phyloP scores from a whole-genome alignment of 139 green algal genomes.

The Chlamydomonas urium region DNA sequence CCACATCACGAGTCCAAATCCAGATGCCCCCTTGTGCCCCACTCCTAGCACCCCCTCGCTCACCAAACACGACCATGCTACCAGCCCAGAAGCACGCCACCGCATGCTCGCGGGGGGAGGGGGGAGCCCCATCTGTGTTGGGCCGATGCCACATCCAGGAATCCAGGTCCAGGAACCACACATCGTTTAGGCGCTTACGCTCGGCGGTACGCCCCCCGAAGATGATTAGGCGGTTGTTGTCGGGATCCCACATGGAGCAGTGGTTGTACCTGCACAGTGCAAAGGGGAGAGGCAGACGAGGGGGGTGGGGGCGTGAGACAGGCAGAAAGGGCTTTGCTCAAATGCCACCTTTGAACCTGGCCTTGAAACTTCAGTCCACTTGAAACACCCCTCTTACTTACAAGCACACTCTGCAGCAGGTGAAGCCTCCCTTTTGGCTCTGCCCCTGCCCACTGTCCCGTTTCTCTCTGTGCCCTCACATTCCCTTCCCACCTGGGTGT shows the following conservation, averaged over 20 bases:
- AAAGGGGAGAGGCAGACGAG: neutral
- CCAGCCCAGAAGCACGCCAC: constrained; percentile 50
- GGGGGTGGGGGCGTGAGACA: no score
- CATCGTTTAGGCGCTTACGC: constrained; percentile 68
- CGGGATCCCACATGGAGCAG: constrained; percentile 51
- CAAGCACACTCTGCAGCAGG: no score
- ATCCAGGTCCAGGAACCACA: constrained; percentile 75
- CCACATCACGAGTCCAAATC: no score
- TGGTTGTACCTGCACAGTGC: constrained; percentile 47
- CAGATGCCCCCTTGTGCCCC: no score
- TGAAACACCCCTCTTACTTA: no score
- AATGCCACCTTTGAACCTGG: no score
- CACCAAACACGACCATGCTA: constrained; percentile 74
- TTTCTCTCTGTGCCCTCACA: no score
- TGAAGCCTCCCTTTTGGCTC: no score
- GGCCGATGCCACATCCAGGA: constrained; percentile 60
- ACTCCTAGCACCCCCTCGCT: constrained; percentile 18
- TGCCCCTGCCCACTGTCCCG: no score
- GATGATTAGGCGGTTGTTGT: constrained; percentile 65
- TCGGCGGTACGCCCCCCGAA: constrained; percentile 74
- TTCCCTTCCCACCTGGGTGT: constrained; percentile 1
- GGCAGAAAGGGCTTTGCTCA: no score
- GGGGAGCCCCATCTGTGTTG: constrained; percentile 37
- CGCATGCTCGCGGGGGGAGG: constrained; percentile 51
- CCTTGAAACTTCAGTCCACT: no score